phyloP scores from a whole-genome alignment of 176 grass and related monocot species.

The Musa schizocarpa region DNA sequence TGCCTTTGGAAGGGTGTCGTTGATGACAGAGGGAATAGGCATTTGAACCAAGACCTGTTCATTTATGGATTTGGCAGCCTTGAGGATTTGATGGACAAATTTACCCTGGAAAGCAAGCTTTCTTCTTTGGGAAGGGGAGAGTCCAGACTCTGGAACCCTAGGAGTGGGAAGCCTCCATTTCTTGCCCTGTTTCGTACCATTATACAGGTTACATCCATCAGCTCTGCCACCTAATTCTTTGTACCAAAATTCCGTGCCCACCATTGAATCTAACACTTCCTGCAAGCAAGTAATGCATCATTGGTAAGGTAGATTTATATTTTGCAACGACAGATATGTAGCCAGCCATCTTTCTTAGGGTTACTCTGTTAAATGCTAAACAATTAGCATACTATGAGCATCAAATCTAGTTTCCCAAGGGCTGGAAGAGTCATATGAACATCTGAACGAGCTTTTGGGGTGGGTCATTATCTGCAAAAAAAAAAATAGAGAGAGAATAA shows the following conservation, averaged over 20 bases:
- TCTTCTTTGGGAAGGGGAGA: constrained; percentile 54
- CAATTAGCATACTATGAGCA: constrained; percentile 65
- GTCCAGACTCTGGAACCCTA: no score
- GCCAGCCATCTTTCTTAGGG: no score
- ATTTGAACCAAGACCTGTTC: constrained; percentile 79
- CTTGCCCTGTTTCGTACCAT: constrained; percentile 50
- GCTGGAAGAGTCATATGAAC: constrained; percentile 92
- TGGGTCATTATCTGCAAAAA: constrained; percentile 87
- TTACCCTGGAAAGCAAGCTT: constrained; percentile 77
- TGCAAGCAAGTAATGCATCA: constrained; percentile 30
- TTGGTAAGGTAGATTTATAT: neutral
- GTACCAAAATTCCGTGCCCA: constrained; percentile 81
- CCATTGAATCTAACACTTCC: constrained; percentile 87
- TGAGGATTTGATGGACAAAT: constrained; percentile 86
- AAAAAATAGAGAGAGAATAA: constrained; percentile 6
- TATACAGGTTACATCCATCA: constrained; percentile 24
- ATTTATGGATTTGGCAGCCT: constrained; percentile 90
- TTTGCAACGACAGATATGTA: neutral
- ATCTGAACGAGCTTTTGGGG: constrained; percentile 85
- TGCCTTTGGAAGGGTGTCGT: constrained; percentile 84
- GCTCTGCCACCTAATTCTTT: constrained; percentile 58
- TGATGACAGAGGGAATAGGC: constrained; percentile 50
- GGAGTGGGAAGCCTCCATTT: constrained; percentile 94
- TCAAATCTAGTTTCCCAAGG: constrained; percentile 90
- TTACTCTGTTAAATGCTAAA: no score